These are phyloP conservation scores for Solanum raphanifolium DNA, from an alignment of 257 asterid species.

Conservation along the genomic window DNA sequence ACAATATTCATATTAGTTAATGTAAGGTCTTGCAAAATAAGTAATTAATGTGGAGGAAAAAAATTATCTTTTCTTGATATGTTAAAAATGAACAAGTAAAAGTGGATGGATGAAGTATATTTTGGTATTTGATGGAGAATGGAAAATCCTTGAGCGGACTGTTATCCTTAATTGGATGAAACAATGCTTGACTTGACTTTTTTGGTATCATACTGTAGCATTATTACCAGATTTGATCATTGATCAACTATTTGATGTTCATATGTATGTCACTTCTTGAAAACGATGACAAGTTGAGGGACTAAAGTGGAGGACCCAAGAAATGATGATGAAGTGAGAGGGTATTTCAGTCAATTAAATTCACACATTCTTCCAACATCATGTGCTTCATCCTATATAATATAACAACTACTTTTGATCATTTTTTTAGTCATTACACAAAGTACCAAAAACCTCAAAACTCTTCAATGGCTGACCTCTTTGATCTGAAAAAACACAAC, in stretches of 20 bases:
- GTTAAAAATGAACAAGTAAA: not conserved
- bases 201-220: not conserved
- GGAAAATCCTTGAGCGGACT: not conserved
- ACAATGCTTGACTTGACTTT: not conserved
- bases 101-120: not conserved
- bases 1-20: not conserved
- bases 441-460: not conserved
- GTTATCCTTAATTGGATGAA: not conserved
- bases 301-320: not conserved
- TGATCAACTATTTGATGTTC: not conserved
- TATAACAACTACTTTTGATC: not conserved
- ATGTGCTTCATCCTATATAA: not conserved
- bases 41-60: not conserved
- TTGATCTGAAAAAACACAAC: not conserved
- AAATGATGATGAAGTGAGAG: not conserved
- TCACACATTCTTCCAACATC: not conserved
- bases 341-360: not conserved
- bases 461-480: not conserved
- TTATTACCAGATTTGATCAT: not conserved
- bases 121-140: not conserved
- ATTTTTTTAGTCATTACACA: not conserved
- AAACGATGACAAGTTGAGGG: not conserved
- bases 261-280: not conserved
- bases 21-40: not conserved
- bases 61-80: not conserved